Percentiles rank a stretch among this genome's conserved stretches.
Conservation (phyloP, 164 flowering plant genomes). For the Malania oleifera region DNA sequence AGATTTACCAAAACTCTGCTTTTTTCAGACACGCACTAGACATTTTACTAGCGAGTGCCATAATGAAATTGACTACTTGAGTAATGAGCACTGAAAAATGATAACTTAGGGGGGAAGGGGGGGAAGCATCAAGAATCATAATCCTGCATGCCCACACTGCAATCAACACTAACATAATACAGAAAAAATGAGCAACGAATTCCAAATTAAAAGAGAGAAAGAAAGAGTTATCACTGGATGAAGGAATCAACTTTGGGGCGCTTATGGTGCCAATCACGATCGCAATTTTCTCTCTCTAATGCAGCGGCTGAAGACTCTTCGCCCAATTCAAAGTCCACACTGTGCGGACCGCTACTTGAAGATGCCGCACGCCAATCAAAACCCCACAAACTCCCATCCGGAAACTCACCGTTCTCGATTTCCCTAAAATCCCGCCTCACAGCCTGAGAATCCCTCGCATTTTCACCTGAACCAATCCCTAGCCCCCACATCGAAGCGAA, state of each 20-base stretch:
- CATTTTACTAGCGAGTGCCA: too few species aligned
- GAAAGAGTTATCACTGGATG: slow-evolving; percentile 34
- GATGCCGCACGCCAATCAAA: neutral
- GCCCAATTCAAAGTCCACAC: neutral
- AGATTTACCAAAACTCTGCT: too few species aligned
- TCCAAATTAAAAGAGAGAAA: neutral
- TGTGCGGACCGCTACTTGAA: neutral
- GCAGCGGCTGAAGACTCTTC: slow-evolving; percentile 1
- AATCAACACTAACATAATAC: neutral
- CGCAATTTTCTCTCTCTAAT: slow-evolving; percentile 15
- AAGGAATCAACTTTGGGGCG: slow-evolving; percentile 61
- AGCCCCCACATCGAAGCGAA: neutral
- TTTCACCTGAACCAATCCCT: neutral
- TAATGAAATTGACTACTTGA: too few species aligned
- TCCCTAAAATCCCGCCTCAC: neutral
- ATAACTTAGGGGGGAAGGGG: too few species aligned
- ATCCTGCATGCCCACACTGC: too few species aligned
- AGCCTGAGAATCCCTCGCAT: neutral
- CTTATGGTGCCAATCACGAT: slow-evolving; percentile 53
- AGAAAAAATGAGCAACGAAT: neutral
- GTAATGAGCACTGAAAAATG: too few species aligned
- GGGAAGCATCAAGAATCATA: too few species aligned
- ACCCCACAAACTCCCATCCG: neutral
- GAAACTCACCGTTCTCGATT: neutral
- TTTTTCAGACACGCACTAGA: too few species aligned